Percentiles rank a stretch among this genome's conserved stretches.
Conservation (phyloP, 352 stramenopile species). For the Pythium myriotylum region DNA sequence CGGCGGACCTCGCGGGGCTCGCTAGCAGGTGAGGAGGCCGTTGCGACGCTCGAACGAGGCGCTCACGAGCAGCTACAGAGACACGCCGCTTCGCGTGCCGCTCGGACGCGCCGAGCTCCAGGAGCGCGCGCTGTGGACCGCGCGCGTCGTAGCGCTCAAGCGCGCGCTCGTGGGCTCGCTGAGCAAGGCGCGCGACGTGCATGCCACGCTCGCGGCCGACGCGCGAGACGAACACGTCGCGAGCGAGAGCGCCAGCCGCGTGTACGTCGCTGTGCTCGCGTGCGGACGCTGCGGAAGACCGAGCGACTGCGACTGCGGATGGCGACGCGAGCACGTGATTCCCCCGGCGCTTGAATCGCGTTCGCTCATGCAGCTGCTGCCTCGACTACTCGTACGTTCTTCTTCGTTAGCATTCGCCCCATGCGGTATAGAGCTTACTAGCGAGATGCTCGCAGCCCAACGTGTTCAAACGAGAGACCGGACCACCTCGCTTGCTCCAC, state of each 20-base stretch:
- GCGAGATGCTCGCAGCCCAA: not conserved
- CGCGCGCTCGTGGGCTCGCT: conserved; percentile 30
- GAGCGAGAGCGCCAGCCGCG: not conserved
- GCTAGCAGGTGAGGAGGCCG: not conserved
- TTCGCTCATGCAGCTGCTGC: conserved; percentile 18
- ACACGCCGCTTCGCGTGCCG: conserved; percentile 12
- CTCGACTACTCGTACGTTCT: conserved; percentile 16
- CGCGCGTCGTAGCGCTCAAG: conserved; percentile 39
- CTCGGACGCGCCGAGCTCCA: not conserved
- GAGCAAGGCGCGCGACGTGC: not conserved
- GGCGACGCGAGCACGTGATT: conserved; percentile 23
- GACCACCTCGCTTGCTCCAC: conserved; percentile 9
- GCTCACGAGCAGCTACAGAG: conserved; percentile 3
- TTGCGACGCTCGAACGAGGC: not conserved
- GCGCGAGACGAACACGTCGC: not conserved
- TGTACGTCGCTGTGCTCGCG: conserved; percentile 15
- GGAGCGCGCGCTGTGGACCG: conserved; percentile 17
- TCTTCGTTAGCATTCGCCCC: too few species aligned
- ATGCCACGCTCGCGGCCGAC: not conserved
- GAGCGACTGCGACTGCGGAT: conserved; percentile 22
- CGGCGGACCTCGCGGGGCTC: not conserved
- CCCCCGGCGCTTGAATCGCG: conserved; percentile 10
- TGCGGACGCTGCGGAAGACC: conserved; percentile 15
- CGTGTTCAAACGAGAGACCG: not conserved
- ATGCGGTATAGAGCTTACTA: too few species aligned